phyloP scores from a whole-genome alignment of 768 basidiomycete genomes.

The Lactarius tabidus region DNA sequence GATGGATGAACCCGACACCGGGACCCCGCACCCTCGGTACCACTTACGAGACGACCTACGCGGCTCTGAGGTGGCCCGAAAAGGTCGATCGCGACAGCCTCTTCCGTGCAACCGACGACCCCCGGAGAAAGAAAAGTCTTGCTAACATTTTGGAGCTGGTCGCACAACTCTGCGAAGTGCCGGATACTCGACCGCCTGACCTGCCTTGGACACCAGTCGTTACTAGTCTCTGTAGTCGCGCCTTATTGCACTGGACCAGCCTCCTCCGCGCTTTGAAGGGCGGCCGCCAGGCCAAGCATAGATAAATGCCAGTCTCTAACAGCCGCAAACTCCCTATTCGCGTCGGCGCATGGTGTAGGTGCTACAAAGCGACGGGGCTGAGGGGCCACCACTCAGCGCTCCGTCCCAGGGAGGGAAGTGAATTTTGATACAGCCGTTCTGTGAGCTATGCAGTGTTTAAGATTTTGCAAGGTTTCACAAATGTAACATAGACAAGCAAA shows the following conservation, averaged over 20 bases:
- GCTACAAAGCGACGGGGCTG: not conserved
- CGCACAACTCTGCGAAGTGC: not conserved
- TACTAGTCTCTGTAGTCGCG: not conserved
- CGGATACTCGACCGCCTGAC: not conserved
- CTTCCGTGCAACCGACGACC: no score
- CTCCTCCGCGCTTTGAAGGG: not conserved
- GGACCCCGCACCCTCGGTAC: not conserved
- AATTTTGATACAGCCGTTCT: not conserved
- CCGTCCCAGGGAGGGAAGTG: not conserved
- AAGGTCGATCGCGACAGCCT: not conserved
- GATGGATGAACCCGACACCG: not conserved
- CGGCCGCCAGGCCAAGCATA: not conserved
- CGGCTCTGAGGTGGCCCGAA: constrained; percentile 5
- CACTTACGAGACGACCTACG: not conserved
- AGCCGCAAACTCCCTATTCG: not conserved
- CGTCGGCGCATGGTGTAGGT: not conserved
- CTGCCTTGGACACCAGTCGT: not conserved
- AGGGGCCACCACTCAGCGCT: not conserved
- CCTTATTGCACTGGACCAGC: not conserved
- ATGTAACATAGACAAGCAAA: not conserved
- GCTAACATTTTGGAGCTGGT: constrained; percentile 1
- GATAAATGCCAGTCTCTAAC: not conserved
- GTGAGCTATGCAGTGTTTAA: no score
- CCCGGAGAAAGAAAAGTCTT: not conserved
- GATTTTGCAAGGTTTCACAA: not conserved